Conservation (phyloP, 352 stramenopile genomes). For the Phytopythium helicoides region DNA sequence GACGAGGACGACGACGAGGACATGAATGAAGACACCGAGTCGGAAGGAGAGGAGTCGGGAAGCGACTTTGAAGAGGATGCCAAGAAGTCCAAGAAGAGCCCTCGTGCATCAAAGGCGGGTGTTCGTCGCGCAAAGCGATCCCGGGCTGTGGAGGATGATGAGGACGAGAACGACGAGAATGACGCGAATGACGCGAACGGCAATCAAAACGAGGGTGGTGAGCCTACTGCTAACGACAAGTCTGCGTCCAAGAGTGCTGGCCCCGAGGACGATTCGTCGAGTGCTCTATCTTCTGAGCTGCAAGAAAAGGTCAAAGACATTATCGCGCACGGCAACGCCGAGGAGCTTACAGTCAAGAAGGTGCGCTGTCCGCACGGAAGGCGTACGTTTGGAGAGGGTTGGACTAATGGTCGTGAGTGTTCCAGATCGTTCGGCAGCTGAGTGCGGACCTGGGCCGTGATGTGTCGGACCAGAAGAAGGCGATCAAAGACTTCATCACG, state of each 20-base stretch:
- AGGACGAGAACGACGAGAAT: conserved; percentile 23
- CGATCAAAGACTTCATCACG: conserved; percentile 82
- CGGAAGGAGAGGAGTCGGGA: conserved; percentile 56
- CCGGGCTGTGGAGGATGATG: conserved; percentile 19
- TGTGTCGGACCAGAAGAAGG: conserved; percentile 66
- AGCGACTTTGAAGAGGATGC: conserved; percentile 61
- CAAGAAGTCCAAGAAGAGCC: conserved; percentile 35
- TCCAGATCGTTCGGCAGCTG: conserved; percentile 70
- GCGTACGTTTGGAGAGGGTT: conserved; percentile 4
- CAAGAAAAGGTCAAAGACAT: conserved; percentile 74
- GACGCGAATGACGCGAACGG: conserved; percentile 13
- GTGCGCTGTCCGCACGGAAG: conserved; percentile 19
- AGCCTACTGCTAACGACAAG: conserved; percentile 11
- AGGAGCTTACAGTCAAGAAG: conserved; percentile 85
- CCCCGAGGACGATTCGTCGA: conserved; percentile 13
- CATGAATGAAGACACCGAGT: conserved; percentile 43
- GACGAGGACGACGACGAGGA: conserved; percentile 40
- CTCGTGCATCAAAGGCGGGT: conserved; percentile 17
- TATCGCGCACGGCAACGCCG: conserved; percentile 68
- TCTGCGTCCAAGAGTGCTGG: conserved; percentile 9
- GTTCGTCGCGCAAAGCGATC: conserved; percentile 24
- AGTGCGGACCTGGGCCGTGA: conserved; percentile 66
- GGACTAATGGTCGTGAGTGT: not conserved
- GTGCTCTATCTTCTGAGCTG: conserved; percentile 41
- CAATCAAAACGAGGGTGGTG: conserved; percentile 9